Conservation (phyloP, 116 monocot genomes). For the Cymodocea nodosa region DNA sequence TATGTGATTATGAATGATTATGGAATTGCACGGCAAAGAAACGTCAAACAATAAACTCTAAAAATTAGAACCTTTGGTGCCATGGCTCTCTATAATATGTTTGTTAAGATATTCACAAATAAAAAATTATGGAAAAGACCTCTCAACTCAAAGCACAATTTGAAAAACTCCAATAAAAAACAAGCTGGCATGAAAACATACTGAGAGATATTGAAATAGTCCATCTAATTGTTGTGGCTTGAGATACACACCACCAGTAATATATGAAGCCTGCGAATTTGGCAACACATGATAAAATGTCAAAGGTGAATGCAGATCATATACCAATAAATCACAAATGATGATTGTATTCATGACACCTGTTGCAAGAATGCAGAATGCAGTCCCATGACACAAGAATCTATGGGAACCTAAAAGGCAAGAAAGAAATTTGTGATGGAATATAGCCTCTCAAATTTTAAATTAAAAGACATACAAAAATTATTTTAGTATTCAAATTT, state of each 20-base stretch:
- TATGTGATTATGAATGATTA: no score
- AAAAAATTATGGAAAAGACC: no score
- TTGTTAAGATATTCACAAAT: no score
- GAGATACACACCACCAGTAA: slow-evolving; percentile 95
- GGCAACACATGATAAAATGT: neutral
- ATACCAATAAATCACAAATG: neutral
- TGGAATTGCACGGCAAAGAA: no score
- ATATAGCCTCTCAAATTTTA: neutral
- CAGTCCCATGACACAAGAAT: slow-evolving; percentile 87
- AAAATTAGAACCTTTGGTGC: no score
- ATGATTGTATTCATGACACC: slow-evolving; percentile 22
- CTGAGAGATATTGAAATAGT: slow-evolving; percentile 80
- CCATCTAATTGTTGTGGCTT: slow-evolving; percentile 89
- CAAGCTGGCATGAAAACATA: slow-evolving; percentile 19
- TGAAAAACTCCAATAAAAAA: neutral
- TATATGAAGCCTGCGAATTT: slow-evolving; percentile 86
- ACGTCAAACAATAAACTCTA: no score
- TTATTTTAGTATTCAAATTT: no score
- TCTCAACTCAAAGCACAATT: no score
- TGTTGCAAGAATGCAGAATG: slow-evolving; percentile 97
- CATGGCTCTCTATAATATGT: no score
- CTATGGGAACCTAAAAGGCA: slow-evolving; percentile 71
- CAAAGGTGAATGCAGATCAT: neutral
- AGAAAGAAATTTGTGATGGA: neutral
- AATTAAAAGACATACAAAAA: no score